Evolutionary conservation across 2,329 filamentous ascomycete species (phyloP).

Genomic region (Rutstroemia sydowiana): DNA sequence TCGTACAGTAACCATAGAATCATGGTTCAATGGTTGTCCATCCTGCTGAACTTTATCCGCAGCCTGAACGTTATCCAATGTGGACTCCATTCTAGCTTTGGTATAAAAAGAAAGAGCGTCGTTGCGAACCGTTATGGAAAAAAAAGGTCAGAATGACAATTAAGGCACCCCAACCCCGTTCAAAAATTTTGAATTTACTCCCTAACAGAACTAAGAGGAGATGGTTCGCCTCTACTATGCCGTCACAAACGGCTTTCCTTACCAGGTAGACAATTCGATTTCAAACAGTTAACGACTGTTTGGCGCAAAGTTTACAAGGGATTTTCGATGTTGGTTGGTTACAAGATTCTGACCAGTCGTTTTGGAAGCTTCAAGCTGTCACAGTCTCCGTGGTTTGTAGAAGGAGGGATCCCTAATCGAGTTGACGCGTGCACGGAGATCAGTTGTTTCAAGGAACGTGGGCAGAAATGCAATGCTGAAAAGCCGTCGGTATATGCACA

Average conservation of each 20-base stretch:
- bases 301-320: not conserved
- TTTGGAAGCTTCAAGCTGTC: not conserved
- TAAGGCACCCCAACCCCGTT: constrained; percentile 8
- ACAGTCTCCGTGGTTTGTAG: not conserved
- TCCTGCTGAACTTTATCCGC: not conserved
- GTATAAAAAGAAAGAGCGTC: not conserved
- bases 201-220: not conserved
- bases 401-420: not conserved
- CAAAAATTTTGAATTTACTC: not conserved
- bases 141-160: constrained; percentile 8
- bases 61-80: not conserved
- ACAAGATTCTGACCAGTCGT: not conserved
- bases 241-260: not conserved
- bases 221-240: not conserved
- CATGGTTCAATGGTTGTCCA: constrained; percentile 34
- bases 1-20: constrained; percentile 73
- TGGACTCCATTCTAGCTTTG: not conserved
- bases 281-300: no score
- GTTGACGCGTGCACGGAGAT: constrained; percentile 8
- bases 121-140: not conserved
- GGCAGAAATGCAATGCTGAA: not conserved
- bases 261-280: no score
- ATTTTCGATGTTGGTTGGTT: not conserved
- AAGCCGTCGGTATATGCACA: no score
- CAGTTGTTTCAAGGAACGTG: constrained; percentile 8